phyloP scores from a whole-genome alignment of 2,329 filamentous ascomycete species.

The Aspergillus sp. region DNA sequence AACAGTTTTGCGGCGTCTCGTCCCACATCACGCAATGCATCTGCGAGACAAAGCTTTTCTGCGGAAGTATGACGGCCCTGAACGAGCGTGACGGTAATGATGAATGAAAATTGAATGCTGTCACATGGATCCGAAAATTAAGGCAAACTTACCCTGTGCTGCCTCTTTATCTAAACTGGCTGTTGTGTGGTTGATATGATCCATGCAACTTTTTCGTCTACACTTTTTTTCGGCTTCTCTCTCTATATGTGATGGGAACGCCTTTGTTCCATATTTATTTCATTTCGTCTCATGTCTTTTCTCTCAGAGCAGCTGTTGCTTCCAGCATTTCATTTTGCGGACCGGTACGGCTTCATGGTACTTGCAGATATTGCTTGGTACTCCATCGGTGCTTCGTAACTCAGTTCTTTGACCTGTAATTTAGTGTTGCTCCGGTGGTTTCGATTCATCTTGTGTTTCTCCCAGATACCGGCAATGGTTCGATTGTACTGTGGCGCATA shows the following conservation, averaged over 20 bases:
- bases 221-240: neutral
- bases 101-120: conserved; percentile 5
- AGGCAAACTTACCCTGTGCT: neutral
- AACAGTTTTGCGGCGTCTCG: conserved; percentile 35
- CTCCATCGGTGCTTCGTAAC: neutral
- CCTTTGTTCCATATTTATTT: conserved; percentile 2
- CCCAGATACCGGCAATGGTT: neutral
- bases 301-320: neutral
- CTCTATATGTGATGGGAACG: neutral
- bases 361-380: neutral
- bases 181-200: too few species aligned
- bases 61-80: neutral
- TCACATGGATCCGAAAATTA: neutral
- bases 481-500: neutral
- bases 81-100: conserved; percentile 1
- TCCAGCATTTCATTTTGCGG: neutral
- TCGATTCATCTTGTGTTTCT: neutral
- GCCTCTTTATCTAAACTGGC: too few species aligned
- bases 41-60: conserved; percentile 29
- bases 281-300: neutral
- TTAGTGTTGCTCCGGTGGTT: neutral
- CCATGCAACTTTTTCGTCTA: neutral
- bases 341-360: neutral
- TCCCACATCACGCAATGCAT: conserved; percentile 30
- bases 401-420: conserved; percentile 1